These are phyloP conservation scores for Jatropha curcas DNA, from an alignment of 345 rosid species.

Conservation along the genomic window DNA sequence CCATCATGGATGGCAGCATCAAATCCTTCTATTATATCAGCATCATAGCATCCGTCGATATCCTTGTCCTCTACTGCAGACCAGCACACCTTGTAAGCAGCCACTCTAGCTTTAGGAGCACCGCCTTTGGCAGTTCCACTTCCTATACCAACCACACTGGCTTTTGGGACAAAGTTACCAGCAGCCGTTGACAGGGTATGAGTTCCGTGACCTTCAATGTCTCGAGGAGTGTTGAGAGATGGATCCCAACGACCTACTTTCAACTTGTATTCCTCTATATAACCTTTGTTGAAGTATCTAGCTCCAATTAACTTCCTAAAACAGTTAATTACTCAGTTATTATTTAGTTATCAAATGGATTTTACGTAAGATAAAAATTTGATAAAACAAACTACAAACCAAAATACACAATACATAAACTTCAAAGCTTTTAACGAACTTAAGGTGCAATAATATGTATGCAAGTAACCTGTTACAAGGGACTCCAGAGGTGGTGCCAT, in stretches of 20 bases:
- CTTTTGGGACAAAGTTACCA: slow-evolving; percentile 56
- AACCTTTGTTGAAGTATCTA: slow-evolving; percentile 50
- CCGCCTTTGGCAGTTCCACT: slow-evolving; percentile 83
- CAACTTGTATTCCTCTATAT: slow-evolving; percentile 44
- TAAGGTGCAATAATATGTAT: no score
- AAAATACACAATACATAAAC: no score
- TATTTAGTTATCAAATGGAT: no score
- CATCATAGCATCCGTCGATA: slow-evolving; percentile 63
- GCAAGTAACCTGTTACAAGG: slow-evolving; percentile 80
- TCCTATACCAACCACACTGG: slow-evolving; percentile 53
- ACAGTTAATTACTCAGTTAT: no score
- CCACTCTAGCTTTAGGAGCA: slow-evolving; percentile 75
- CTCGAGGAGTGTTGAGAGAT: slow-evolving; percentile 61
- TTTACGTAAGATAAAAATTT: no score
- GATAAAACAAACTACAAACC: not conserved
- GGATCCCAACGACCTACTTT: no score
- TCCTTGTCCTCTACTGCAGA: slow-evolving; percentile 21
- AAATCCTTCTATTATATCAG: slow-evolving; percentile 68
- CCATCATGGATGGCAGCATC: slow-evolving; percentile 78
- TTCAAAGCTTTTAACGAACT: no score
- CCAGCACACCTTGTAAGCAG: slow-evolving; percentile 88
- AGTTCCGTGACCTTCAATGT: slow-evolving; percentile 77
- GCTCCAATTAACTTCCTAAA: slow-evolving; percentile 81
- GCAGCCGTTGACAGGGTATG: slow-evolving; percentile 92
- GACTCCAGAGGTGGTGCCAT: slow-evolving; percentile 47